A percentile compares a stretch with the other conserved stretches of the same genome.
These are phyloP conservation scores for Beauveria asiatica DNA, from an alignment of 2,329 filamentous ascomycete species.

Conservation along the genomic window DNA sequence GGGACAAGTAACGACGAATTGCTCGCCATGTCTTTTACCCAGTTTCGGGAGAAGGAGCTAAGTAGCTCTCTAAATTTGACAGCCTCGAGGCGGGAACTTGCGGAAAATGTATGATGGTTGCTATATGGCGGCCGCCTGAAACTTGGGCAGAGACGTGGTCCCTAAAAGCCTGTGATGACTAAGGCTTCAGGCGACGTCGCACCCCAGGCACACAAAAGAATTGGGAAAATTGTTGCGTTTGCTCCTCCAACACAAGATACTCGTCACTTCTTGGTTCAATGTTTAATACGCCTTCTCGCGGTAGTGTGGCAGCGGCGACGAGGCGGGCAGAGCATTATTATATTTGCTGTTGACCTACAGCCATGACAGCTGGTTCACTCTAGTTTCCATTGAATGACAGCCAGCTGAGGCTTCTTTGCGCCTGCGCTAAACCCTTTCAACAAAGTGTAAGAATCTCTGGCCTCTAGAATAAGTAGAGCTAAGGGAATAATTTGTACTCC, in stretches of 20 bases:
- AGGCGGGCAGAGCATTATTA: background rate
- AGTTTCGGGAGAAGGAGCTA: background rate
- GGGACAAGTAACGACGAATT: conserved; percentile 16
- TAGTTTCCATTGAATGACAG: background rate
- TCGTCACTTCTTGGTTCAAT: background rate
- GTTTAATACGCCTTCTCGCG: background rate
- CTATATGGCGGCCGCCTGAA: background rate
- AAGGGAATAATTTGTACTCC: no score
- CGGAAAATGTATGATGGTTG: background rate
- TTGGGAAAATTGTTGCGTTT: no score
- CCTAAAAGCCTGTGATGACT: background rate
- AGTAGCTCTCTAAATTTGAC: background rate
- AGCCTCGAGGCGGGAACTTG: background rate
- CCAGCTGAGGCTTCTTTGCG: background rate
- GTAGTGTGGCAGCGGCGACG: background rate
- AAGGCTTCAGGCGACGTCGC: background rate
- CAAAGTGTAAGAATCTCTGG: no score
- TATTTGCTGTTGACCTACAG: background rate
- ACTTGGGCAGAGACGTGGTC: conserved; percentile 4
- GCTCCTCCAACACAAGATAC: no score
- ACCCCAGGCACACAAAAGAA: background rate
- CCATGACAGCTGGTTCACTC: no score
- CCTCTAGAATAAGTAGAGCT: no score
- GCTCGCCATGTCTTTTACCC: conserved; percentile 13
- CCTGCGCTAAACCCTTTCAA: no score